Percentiles rank a stretch among this genome's conserved stretches.
These are phyloP conservation scores for Casuarina cunninghamiana DNA, from an alignment of 306 rosid species.

Conservation along the genomic window DNA sequence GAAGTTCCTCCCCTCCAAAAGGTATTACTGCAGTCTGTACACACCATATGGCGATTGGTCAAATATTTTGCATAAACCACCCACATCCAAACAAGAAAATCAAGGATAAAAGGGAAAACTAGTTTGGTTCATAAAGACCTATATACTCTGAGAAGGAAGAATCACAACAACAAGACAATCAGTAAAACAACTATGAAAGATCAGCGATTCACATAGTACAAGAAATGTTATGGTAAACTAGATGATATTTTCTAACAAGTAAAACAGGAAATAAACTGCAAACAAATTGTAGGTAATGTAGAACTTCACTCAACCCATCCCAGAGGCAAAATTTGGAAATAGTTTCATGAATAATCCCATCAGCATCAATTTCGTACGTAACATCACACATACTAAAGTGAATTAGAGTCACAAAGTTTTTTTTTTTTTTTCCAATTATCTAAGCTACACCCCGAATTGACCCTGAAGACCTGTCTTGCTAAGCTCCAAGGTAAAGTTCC, in stretches of 20 bases:
- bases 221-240: background rate
- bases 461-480: conserved; percentile 5
- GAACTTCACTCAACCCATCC: background rate
- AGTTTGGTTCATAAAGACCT: background rate
- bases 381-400: background rate
- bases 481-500: background rate
- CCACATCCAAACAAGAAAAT: background rate
- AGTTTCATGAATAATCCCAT: background rate
- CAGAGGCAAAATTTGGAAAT: background rate
- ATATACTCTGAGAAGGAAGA: background rate
- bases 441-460: background rate
- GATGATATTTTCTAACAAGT: background rate
- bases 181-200: background rate
- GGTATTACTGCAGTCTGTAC: conserved; percentile 92
- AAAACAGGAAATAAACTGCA: background rate
- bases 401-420: background rate
- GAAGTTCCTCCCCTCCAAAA: conserved; percentile 75
- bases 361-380: background rate
- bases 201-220: background rate
- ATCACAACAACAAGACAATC: background rate
- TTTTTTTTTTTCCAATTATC: background rate
- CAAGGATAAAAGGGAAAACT: background rate
- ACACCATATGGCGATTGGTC: conserved; percentile 17
- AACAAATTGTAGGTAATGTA: background rate
- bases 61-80: conserved; percentile 18